A percentile compares a stretch with the other conserved stretches of the same genome.
phyloP scores from a whole-genome alignment of 176 grass and related monocot genomes.

The Oropetium thomaeum region DNA sequence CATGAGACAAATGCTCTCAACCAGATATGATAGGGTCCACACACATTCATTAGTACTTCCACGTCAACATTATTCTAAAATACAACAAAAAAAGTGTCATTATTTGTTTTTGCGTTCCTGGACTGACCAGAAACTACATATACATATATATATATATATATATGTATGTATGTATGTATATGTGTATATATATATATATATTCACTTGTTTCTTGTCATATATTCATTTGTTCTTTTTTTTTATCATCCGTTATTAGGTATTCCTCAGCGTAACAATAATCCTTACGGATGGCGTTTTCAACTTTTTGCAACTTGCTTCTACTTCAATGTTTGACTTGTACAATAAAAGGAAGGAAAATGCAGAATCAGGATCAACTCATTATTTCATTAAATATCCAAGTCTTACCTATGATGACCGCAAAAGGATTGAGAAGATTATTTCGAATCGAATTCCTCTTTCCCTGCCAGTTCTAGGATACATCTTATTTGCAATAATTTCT shows the following conservation, averaged over 20 bases:
- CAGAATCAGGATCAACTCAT: conserved; percentile 19
- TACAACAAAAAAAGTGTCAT: not conserved
- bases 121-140: no score
- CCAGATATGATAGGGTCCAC: no score
- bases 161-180: not conserved
- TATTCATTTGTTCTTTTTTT: not conserved
- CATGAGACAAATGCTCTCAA: not conserved
- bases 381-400: conserved; percentile 33
- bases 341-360: conserved; percentile 13
- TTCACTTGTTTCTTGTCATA: not conserved
- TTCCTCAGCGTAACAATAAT: conserved; percentile 65
- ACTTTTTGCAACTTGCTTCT: conserved; percentile 33
- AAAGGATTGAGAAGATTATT: conserved; percentile 45
- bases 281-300: conserved; percentile 50
- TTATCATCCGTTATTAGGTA: conserved; percentile 43
- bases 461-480: conserved; percentile 18
- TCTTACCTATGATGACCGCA: conserved; percentile 64
- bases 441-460: conserved; percentile 12
- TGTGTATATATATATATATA: not conserved
- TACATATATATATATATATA: no score
- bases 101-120: not conserved
- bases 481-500: not conserved
- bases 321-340: conserved; percentile 42
- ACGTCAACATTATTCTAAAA: not conserved
- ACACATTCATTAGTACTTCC: not conserved